Evolutionary conservation across 2,329 filamentous ascomycete genomes (phyloP).

Genomic region (Penicillium vulpinum): DNA sequence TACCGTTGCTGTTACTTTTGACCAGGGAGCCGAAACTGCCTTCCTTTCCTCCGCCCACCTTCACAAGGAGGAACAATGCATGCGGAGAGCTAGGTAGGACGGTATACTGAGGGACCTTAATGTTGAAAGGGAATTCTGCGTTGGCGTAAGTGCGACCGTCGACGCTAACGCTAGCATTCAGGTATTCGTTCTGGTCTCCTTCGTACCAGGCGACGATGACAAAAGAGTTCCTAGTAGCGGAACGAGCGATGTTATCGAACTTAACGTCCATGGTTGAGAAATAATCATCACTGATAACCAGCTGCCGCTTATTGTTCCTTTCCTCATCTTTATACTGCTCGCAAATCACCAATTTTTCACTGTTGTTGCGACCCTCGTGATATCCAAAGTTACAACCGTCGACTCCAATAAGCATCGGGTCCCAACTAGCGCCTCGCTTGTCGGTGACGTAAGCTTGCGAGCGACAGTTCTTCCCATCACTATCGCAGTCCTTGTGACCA

Average conservation of each 20-base stretch:
- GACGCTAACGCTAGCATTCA: conserved; percentile 79
- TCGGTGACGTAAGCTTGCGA: conserved; percentile 72
- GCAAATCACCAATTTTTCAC: conserved; percentile 64
- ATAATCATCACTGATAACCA: conserved; percentile 77
- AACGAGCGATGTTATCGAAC: conserved; percentile 73
- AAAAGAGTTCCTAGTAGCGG: conserved; percentile 95
- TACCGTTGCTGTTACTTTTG: conserved; percentile 98
- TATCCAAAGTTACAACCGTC: conserved; percentile 85
- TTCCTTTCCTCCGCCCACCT: conserved; percentile 65
- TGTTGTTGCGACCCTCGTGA: conserved; percentile 58
- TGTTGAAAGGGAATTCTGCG: conserved; percentile 82
- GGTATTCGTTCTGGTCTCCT: conserved; percentile 61
- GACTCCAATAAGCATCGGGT: conserved; percentile 70
- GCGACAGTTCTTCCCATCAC: conserved; percentile 66
- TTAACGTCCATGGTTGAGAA: conserved; percentile 66
- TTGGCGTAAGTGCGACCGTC: conserved; percentile 80
- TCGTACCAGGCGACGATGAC: conserved; percentile 78
- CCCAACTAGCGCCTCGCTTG: conserved; percentile 79
- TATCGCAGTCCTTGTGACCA: conserved; percentile 68
- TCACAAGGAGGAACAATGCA: conserved; percentile 90
- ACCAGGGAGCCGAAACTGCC: conserved; percentile 81
- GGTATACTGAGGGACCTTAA: conserved; percentile 80
- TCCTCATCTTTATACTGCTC: conserved; percentile 65
- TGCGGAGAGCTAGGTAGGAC: conserved; percentile 94
- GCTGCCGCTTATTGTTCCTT: conserved; percentile 62